Conservation (phyloP, 1,284 basidiomycete species). For the Golubevia sp. region DNA sequence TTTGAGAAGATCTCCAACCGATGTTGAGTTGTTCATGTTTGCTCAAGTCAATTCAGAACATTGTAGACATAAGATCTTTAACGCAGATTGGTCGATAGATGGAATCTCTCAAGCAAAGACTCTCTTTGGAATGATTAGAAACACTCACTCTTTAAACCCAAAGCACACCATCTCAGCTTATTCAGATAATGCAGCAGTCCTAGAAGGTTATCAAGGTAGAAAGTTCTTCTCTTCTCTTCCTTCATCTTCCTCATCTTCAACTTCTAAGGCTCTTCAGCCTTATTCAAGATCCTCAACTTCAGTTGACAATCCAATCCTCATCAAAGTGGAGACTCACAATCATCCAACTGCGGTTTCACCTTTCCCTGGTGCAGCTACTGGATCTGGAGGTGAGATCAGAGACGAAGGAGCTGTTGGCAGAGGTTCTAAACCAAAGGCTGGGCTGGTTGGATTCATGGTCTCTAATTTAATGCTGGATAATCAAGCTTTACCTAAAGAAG, state of each 20-base stretch:
- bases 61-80: conserved; percentile 99
- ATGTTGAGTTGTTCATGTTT: conserved; percentile 99
- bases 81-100: conserved; percentile 93
- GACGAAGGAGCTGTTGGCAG: conserved; percentile 95
- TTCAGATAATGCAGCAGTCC: conserved; percentile 95
- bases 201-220: conserved; percentile 75
- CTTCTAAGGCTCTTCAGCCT: conserved; percentile 1
- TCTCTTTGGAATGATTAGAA: conserved; percentile 96
- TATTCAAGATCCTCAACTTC: conserved; percentile 61
- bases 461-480: conserved; percentile 72
- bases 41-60: conserved; percentile 99
- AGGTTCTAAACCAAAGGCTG: conserved; percentile 95
- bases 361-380: conserved; percentile 94
- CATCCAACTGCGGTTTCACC: conserved; percentile 98
- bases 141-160: conserved; percentile 82
- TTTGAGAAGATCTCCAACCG: conserved; percentile 67
- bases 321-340: conserved; percentile 99
- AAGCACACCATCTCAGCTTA: conserved; percentile 86
- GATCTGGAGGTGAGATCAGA: conserved; percentile 95
- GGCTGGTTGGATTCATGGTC: conserved; percentile 90
- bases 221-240: conserved; percentile 80
- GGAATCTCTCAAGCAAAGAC: conserved; percentile 73
- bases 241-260: conserved; percentile 33
- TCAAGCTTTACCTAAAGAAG: no score
- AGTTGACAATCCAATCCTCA: conserved; percentile 85